A percentile compares a stretch with the other conserved stretches of the same genome.
Conservation (phyloP, 371 early-diverging fungal species). For the Rhizopus arrhizus region DNA sequence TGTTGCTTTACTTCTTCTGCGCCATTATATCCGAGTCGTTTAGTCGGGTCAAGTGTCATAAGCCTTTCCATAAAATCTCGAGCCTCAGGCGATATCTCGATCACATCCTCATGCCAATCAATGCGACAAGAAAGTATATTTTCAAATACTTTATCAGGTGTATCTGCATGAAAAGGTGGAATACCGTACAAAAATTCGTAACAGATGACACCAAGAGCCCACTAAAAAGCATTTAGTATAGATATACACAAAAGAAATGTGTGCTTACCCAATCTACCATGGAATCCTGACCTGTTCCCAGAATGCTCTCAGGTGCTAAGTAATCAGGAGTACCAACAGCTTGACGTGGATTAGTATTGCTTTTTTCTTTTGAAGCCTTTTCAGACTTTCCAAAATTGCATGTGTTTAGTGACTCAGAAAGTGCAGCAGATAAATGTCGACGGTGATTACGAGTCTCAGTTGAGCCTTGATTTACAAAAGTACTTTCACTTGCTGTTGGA, state of each 20-base stretch:
- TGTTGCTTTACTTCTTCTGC: slow-evolving; percentile 71
- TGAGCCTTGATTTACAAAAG: slow-evolving; percentile 9
- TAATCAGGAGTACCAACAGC: slow-evolving; percentile 97
- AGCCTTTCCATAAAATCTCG: slow-evolving; percentile 86
- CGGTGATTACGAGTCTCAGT: slow-evolving; percentile 31
- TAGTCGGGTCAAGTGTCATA: slow-evolving; percentile 72
- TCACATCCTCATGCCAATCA: slow-evolving; percentile 69
- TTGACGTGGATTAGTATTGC: slow-evolving; percentile 10
- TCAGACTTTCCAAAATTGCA: slow-evolving; percentile 11
- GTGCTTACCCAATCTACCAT: slow-evolving; percentile 87
- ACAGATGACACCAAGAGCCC: slow-evolving; percentile 89
- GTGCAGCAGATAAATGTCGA: slow-evolving; percentile 26
- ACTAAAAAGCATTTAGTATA: slow-evolving; percentile 45
- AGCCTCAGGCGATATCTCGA: slow-evolving; percentile 80
- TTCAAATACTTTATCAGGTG: slow-evolving; percentile 84
- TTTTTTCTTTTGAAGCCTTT: slow-evolving; percentile 3
- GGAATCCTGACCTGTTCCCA: slow-evolving; percentile 82
- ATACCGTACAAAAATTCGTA: slow-evolving; percentile 88
- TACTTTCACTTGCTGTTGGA: slow-evolving; percentile 8
- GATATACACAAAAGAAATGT: neutral
- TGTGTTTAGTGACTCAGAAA: slow-evolving; percentile 21
- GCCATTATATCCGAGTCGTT: slow-evolving; percentile 76
- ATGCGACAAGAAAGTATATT: slow-evolving; percentile 78
- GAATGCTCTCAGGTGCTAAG: slow-evolving; percentile 92
- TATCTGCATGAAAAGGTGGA: slow-evolving; percentile 86